Base-by-base conservation (phyloP, 2,329 filamentous ascomycete species). In the Mycocentrospora acerina region DNA sequence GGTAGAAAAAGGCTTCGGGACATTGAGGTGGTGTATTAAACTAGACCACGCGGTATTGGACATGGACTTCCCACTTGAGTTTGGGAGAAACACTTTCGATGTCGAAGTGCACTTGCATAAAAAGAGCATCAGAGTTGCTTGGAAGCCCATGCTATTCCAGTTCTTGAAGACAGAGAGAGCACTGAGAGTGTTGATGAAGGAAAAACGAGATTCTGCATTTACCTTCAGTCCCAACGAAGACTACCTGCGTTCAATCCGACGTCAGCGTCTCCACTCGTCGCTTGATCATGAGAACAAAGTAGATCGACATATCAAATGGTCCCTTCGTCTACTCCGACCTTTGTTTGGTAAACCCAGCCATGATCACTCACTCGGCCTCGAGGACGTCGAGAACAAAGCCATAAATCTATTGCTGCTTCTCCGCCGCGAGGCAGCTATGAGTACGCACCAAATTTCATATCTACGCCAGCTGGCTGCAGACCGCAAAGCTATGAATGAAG, bases 171-270 rank as follows among this genome's bases (percentile, higher is more conserved):
- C 51, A 0, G 58, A 61, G 31, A 45, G 32, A 8, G 35, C 39
- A 10, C 28, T 64, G 1, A 43, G 54, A n/a, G 37, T 36, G 4
- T 35, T 52, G 19, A 26, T 59, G 27, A 52, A 58, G n/a, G 31
- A 57, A 49, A 58, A 53, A 32, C 30, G 19, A 17, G 25, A 46
- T 5, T 44, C 44, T 0, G 8, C 2, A 0, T 60, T 52, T 24
- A 60, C 60, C 1, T 64, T 52, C 34, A 47, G 37, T 22, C 48
- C 48, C 29, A 13, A 35, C 10, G 60, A 61, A 46, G 60, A 66
- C 35, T 60, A 59, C 35, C 37, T 66, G 2, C 53, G 60, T 14
- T 32, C 44, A 3, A 28, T 58, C 2, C 56, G 62, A n/a, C 59
- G 62, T n/a, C 38, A 48, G 11, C 49, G 51, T 2, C 32, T 62